Base-by-base conservation (phyloP, 2,329 filamentous ascomycete species). In the Salinomyces thailandicus region DNA sequence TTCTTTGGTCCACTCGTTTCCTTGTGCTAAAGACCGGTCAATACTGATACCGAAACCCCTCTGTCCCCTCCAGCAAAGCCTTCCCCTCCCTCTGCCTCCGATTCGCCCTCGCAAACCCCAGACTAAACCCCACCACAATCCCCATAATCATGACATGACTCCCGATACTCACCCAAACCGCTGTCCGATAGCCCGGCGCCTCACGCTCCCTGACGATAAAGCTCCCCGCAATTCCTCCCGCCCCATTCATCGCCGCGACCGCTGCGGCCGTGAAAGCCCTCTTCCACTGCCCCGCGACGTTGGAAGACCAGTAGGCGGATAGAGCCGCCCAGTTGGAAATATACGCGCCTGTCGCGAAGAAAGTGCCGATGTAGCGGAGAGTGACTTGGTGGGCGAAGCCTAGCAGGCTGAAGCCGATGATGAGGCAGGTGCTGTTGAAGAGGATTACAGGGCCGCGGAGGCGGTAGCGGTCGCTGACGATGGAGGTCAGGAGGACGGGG, bases 271-370 rank as follows among this genome's bases (percentile, higher is more conserved):
- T 72, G 31, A 75, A 76, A 2, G 69, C 74, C 18, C 75, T 63
- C 55, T 79, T 79, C 75, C 75, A 80, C 48, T 79, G 75, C 0
- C 58, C 73, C 0, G 69, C 64, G 28, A 79, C 66, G 44, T 77
- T 81, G 52, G 77, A 79, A 12, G 72, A 69, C 50, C 75, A 70
- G 45, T 76, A 79, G 0, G 74, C 69, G 35, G 72, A 77, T 43
- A 81, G 60, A 0, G 75, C 77, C 0, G 78, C 77, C 77, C 77
- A 81, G 44, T 82, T 82, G 3, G 71, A 74, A 3, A 81, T 68
- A 44, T 81, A 81, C 1, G 77, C 76, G 0, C 78, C 78, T 0
- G 77, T 81, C 0, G 77, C 75, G 2, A 82, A 64, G 53, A 72
- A 80, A 0, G 74, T 75, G 6, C 77, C 78, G 18, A 78, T 61